Evolutionary conservation across 108 stramenopile species (phyloP).

Genomic region (Cylindrotheca fusiformis): DNA sequence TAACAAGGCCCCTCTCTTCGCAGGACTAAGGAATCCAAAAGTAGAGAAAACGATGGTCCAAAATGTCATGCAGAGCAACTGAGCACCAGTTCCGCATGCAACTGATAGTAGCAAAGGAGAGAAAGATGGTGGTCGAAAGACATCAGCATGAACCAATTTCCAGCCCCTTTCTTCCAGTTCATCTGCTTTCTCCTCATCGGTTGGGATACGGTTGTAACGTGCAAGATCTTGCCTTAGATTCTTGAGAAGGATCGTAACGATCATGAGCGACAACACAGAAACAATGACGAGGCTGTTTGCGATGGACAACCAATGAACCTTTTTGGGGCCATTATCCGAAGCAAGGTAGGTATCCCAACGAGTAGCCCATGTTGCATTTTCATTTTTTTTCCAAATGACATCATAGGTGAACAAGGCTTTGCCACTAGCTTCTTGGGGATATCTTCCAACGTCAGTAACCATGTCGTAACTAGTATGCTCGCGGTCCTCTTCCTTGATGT

Average conservation of each 20-base stretch:
- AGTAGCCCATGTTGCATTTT: conserved; percentile 88
- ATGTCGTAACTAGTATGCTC: conserved; percentile 80
- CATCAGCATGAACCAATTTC: conserved; percentile 97
- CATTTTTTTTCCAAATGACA: conserved; percentile 86
- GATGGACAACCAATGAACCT: conserved; percentile 95
- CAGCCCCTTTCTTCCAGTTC: conserved; percentile 98
- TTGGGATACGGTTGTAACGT: conserved; percentile 85
- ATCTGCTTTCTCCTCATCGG: conserved; percentile 95
- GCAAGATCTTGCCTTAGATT: conserved; percentile 84
- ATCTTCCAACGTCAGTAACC: conserved; percentile 55
- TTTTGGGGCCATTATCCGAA: conserved; percentile 90
- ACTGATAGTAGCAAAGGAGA: conserved; percentile 88
- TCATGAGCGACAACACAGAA: conserved; percentile 90
- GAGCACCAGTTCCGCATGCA: conserved; percentile 89
- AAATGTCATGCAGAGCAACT: conserved; percentile 83
- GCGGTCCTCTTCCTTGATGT: conserved; percentile 15
- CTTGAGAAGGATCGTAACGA: conserved; percentile 91
- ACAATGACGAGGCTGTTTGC: conserved; percentile 94
- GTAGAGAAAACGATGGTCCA: conserved; percentile 92
- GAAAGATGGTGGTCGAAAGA: conserved; percentile 90
- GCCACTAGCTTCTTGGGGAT: conserved; percentile 70
- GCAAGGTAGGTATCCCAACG: conserved; percentile 97
- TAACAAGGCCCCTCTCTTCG: conserved; percentile 94
- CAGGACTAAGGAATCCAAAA: conserved; percentile 93
- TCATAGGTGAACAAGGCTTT: conserved; percentile 95